Evolutionary conservation across 1,284 basidiomycete species (phyloP).

Genomic region (Tilletia indica): DNA sequence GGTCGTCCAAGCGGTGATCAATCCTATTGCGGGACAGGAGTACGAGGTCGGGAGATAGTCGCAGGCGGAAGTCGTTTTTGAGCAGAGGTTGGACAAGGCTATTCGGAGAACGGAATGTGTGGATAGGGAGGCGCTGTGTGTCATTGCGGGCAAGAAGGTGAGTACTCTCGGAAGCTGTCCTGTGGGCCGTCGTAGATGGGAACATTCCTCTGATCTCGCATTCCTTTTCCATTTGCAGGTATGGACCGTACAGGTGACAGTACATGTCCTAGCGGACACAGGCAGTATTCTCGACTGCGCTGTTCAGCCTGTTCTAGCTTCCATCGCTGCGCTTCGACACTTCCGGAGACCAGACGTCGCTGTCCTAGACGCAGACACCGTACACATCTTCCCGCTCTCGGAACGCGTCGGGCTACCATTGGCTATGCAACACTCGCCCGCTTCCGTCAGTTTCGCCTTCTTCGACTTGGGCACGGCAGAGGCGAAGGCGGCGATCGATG

Average conservation of each 20-base stretch:
- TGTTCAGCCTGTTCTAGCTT: conserved; percentile 81
- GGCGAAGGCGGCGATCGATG: conserved; percentile 13
- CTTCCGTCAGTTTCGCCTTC: conserved; percentile 89
- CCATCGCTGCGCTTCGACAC: conserved; percentile 83
- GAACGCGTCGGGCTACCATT: conserved; percentile 87
- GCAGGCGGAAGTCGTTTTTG: conserved; percentile 78
- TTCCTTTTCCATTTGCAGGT: conserved; percentile 64
- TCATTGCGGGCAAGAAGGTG: conserved; percentile 87
- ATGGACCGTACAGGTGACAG: conserved; percentile 82
- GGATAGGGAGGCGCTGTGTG: conserved; percentile 90
- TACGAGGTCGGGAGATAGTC: conserved; percentile 71
- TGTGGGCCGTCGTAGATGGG: too few relatives aligned
- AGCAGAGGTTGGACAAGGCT: conserved; percentile 91
- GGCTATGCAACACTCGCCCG: conserved; percentile 87
- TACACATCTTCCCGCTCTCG: conserved; percentile 76
- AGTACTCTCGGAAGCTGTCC: conserved; percentile 34
- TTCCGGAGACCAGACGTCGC: conserved; percentile 89
- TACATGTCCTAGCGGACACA: conserved; percentile 84
- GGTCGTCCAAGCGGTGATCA: conserved; percentile 84
- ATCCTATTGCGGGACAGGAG: conserved; percentile 86
- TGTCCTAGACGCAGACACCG: conserved; percentile 85
- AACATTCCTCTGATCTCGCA: background rate
- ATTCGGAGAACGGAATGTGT: conserved; percentile 83
- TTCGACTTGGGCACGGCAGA: conserved; percentile 62
- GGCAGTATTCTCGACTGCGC: conserved; percentile 95